phyloP scores from a whole-genome alignment of 768 basidiomycete species.

The Russula ochroleuca region DNA sequence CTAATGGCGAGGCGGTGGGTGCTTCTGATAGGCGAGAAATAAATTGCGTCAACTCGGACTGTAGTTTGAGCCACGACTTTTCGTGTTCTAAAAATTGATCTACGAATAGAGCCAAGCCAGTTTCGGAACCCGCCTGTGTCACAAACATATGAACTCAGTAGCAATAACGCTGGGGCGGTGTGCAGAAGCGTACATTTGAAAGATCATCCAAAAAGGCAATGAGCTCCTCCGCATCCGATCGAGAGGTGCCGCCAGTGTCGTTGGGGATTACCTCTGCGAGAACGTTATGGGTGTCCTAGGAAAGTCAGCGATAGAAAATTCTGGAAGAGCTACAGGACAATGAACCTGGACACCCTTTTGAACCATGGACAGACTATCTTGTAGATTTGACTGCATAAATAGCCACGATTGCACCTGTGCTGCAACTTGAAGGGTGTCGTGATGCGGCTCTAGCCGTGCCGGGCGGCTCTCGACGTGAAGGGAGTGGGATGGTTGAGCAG shows the following conservation, averaged over 20 bases:
- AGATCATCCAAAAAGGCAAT: conserved; percentile 15
- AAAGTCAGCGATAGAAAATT: not conserved
- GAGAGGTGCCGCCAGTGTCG: not conserved
- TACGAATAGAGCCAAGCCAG: conserved; percentile 14
- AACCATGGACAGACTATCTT: conserved; percentile 45
- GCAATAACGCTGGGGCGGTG: not conserved
- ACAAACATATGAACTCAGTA: not conserved
- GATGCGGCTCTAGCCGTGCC: not conserved
- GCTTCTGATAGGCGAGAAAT: conserved; percentile 16
- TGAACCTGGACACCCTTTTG: conserved; percentile 35
- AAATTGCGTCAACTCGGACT: conserved; percentile 16
- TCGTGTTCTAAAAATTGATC: conserved; percentile 26
- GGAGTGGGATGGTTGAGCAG: not conserved
- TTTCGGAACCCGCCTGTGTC: conserved; percentile 5
- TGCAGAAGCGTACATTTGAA: conserved; percentile 7
- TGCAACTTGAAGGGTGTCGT: conserved; percentile 42
- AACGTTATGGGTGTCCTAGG: conserved; percentile 15
- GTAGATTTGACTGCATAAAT: conserved; percentile 55
- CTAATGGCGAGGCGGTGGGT: conserved; percentile 9
- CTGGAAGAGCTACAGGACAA: not conserved
- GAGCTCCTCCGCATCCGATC: conserved; percentile 8
- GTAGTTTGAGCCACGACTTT: conserved; percentile 13
- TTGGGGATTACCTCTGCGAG: conserved; percentile 4
- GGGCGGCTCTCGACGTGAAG: not conserved
- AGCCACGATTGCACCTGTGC: conserved; percentile 57